These are phyloP conservation scores for Arthrinium phaeospermum DNA, from an alignment of 2,329 filamentous ascomycete genomes.

Conservation along the genomic window DNA sequence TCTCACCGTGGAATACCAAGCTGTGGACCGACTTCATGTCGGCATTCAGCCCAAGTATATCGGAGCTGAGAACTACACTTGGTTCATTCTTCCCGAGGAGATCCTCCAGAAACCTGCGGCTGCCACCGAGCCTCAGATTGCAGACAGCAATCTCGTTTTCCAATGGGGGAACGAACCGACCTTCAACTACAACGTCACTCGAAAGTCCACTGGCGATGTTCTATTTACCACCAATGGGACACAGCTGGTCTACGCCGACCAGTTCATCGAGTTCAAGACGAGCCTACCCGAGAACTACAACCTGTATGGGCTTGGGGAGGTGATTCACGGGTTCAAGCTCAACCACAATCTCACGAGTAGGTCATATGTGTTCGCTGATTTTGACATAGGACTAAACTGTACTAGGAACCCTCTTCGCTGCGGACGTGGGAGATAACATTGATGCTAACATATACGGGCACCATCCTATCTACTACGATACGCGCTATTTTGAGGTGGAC, in stretches of 20 bases:
- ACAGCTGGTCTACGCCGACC: constrained; percentile 74
- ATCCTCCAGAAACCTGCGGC: constrained; percentile 62
- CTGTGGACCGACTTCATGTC: constrained; percentile 69
- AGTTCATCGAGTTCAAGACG: constrained; percentile 77
- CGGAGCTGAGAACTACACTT: constrained; percentile 64
- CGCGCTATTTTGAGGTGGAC: constrained; percentile 70
- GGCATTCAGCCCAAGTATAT: constrained; percentile 72
- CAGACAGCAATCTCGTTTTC: constrained; percentile 62
- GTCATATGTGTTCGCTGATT: constrained; percentile 25
- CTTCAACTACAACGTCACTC: constrained; percentile 71
- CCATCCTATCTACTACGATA: constrained; percentile 82
- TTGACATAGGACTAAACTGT: not conserved
- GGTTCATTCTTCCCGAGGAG: constrained; percentile 70
- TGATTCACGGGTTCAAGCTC: constrained; percentile 73
- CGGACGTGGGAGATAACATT: constrained; percentile 70
- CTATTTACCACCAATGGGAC: constrained; percentile 71
- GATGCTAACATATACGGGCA: constrained; percentile 75
- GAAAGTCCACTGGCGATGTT: constrained; percentile 65
- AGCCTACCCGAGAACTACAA: constrained; percentile 74
- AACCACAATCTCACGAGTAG: constrained; percentile 72
- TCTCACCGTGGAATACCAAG: constrained; percentile 72
- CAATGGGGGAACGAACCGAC: constrained; percentile 59
- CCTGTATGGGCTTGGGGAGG: constrained; percentile 76
- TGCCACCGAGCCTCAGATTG: constrained; percentile 46
- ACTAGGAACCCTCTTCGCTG: constrained; percentile 60